Conservation (phyloP, 1,284 basidiomycete species). For the Austroboletus rostrupii region DNA sequence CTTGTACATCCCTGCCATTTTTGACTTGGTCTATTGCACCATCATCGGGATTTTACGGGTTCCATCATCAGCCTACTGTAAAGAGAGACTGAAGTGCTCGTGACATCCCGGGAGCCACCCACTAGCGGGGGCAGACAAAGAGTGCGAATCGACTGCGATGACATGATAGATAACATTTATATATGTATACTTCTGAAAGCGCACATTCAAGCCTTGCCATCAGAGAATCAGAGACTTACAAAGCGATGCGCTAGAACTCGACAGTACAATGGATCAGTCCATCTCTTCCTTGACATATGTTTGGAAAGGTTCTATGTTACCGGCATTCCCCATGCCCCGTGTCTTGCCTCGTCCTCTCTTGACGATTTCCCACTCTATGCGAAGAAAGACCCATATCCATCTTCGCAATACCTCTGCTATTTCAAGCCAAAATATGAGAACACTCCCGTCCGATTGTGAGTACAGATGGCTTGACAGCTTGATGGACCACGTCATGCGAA, state of each 20-base stretch:
- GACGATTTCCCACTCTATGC: slow-evolving; percentile 93
- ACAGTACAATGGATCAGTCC: slow-evolving; percentile 11
- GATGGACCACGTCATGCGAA: slow-evolving; percentile 94
- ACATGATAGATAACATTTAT: slow-evolving; percentile 3
- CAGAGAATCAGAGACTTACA: slow-evolving; percentile 12
- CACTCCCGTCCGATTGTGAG: slow-evolving; percentile 76
- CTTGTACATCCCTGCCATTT: not conserved
- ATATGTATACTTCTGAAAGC: slow-evolving; percentile 1
- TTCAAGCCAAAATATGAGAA: slow-evolving; percentile 87
- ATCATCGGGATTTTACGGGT: slow-evolving; percentile 14
- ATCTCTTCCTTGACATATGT: slow-evolving; percentile 12
- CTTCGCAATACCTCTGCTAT: slow-evolving; percentile 84
- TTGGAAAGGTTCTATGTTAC: slow-evolving; percentile 17
- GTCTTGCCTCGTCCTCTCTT: slow-evolving; percentile 39
- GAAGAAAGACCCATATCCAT: slow-evolving; percentile 96
- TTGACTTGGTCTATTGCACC: not conserved
- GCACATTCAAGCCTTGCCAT: slow-evolving; percentile 1
- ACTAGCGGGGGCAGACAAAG: not conserved
- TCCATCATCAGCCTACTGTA: not conserved
- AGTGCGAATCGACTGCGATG: too few species aligned
- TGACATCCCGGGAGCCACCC: not conserved
- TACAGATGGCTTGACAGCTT: slow-evolving; percentile 89
- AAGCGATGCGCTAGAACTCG: slow-evolving; percentile 2
- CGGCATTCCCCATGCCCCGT: slow-evolving; percentile 7
- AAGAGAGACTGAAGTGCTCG: not conserved